phyloP scores from a whole-genome alignment of 2,329 filamentous ascomycete species.

The Ustulina deusta region DNA sequence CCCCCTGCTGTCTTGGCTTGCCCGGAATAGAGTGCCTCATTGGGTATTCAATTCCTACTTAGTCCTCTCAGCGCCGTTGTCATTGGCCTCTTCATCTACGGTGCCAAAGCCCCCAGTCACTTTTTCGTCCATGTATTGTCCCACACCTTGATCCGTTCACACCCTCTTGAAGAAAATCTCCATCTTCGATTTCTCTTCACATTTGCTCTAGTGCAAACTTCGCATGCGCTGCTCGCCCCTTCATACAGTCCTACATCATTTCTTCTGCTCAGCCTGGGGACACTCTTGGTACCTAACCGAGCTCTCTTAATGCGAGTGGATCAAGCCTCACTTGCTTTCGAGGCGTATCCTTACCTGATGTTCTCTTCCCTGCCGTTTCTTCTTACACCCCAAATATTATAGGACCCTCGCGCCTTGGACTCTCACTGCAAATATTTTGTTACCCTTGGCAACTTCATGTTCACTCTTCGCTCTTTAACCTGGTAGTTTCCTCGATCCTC shows the following conservation, averaged over 20 bases:
- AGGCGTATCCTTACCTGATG: slow-evolving; percentile 49
- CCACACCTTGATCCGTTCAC: slow-evolving; percentile 55
- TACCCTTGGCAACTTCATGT: slow-evolving; percentile 46
- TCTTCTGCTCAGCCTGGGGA: slow-evolving; percentile 37
- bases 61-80: slow-evolving; percentile 52
- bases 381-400: slow-evolving; percentile 50
- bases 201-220: slow-evolving; percentile 49
- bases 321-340: slow-evolving; percentile 44
- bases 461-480: slow-evolving; percentile 36
- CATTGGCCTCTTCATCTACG: slow-evolving; percentile 67
- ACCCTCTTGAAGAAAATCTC: slow-evolving; percentile 46
- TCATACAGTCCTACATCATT: slow-evolving; percentile 22
- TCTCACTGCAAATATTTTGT: slow-evolving; percentile 43
- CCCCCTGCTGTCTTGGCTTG: slow-evolving; percentile 56
- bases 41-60: slow-evolving; percentile 62
- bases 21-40: slow-evolving; percentile 62
- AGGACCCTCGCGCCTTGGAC: slow-evolving; percentile 51
- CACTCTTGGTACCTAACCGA: slow-evolving; percentile 29
- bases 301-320: slow-evolving; percentile 40
- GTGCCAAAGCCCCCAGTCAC: slow-evolving; percentile 60
- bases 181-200: slow-evolving; percentile 48
- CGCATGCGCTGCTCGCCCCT: slow-evolving; percentile 40
- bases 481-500: slow-evolving; percentile 43
- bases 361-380: slow-evolving; percentile 50
- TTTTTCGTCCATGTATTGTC: slow-evolving; percentile 65